These are phyloP conservation scores for Cicer arietinum DNA, from an alignment of 306 rosid genomes.

Conservation along the genomic window DNA sequence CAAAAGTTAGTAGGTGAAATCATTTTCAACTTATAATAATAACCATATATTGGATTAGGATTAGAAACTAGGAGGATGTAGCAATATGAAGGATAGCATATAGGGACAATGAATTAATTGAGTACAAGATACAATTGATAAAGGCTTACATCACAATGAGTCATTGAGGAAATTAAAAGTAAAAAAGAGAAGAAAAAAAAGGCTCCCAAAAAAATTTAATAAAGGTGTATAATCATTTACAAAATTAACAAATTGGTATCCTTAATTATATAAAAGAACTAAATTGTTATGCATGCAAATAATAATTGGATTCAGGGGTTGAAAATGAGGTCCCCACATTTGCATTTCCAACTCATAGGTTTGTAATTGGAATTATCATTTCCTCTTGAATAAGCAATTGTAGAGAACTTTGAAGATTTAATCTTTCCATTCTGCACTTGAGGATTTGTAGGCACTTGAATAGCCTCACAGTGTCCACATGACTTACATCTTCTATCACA, in stretches of 20 bases:
- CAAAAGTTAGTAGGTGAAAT: not conserved
- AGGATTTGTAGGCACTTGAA: slow-evolving; percentile 64
- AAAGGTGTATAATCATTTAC: slow-evolving; percentile 46
- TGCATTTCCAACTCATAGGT: slow-evolving; percentile 98
- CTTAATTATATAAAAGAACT: slow-evolving; percentile 17
- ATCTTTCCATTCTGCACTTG: slow-evolving; percentile 52
- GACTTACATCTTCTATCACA: slow-evolving; percentile 81
- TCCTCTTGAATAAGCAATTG: slow-evolving; percentile 61
- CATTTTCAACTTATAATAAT: slow-evolving; percentile 1
- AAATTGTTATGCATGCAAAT: not conserved
- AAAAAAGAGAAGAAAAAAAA: not conserved
- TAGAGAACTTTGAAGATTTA: slow-evolving; percentile 49
- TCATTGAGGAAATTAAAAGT: not conserved
- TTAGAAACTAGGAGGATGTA: not conserved
- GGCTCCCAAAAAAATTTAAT: not conserved
- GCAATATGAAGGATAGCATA: not conserved
- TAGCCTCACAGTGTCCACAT: slow-evolving; percentile 74
- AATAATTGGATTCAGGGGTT: slow-evolving; percentile 60
- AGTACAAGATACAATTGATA: not conserved
- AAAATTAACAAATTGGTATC: slow-evolving; percentile 42
- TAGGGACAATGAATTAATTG: not conserved
- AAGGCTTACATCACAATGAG: not conserved
- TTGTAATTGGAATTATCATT: slow-evolving; percentile 77
- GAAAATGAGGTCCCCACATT: slow-evolving; percentile 82
- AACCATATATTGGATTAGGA: not conserved